Evolutionary conservation across 2,329 filamentous ascomycete species (phyloP), one percentile per base, ranked within the genome.

Genomic region (Aspergillus melleus): DNA sequence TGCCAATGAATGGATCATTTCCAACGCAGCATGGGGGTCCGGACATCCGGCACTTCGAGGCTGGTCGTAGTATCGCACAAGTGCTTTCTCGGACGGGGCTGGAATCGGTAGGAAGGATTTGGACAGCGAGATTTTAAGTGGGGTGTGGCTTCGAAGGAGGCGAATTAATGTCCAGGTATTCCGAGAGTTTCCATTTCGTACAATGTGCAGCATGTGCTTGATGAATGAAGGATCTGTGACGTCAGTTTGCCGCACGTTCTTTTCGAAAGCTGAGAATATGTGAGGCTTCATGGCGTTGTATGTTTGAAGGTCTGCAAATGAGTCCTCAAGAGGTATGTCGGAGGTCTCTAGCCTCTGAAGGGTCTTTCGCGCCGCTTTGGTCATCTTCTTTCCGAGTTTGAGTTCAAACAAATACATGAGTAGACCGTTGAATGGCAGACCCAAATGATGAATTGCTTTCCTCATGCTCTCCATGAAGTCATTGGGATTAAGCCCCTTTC

Each of bases 1-100:
- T 1, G 82, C 82, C 16, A 83, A 69, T 16, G 75, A 63, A 60
- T 83, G 76, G 32, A 83, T 72, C 52, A 82, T 69, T 29, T 79
- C 71, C 19, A 80, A 70, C 14, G 77, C 76, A 29, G 68, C 70
- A 46, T 74, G 65, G 4, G 75, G 74, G 60, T 71, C 71, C 4
- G 75, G 74, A 20, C 61, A 66, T 36, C 63, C 56, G 22, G 62
- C 61, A 26, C 60, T 65, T 32, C 64, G 63, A 29, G 63, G 62
- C 16, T 55, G 61, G 2, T 63, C 60, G 26, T 72, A 62, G 54
- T 72, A 71, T 44, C 64, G 67, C 11, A 72, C 64, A 9, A 73
- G 63, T 6, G 61, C 68, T 47, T 64, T 71, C 12, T 70, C 65
- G 9, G 66, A 65, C 1, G 68, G 60, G 26, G 68, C 61, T 14